Evolutionary conservation across 768 basidiomycete species (phyloP).

Genomic region (Trametes cingulata): DNA sequence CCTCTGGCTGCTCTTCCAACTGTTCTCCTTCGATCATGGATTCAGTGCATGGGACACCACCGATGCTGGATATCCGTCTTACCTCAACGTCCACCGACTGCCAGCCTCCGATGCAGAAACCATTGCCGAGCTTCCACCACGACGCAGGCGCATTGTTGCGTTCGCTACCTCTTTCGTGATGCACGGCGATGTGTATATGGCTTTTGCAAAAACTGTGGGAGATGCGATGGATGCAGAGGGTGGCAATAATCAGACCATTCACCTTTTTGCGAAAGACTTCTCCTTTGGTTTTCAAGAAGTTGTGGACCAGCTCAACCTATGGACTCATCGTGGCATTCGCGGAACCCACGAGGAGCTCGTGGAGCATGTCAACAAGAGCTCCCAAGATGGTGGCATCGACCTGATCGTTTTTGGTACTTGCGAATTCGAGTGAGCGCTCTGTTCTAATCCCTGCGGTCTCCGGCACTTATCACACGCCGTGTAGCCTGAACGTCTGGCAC

Average conservation of each 20-base stretch:
- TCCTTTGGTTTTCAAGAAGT: constrained; percentile 36
- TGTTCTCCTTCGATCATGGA: neutral
- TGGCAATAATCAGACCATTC: constrained; percentile 21
- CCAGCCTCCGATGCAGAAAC: neutral
- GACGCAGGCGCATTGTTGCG: constrained; percentile 32
- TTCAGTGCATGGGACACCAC: neutral
- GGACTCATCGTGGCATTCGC: constrained; percentile 30
- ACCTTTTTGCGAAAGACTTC: constrained; percentile 38
- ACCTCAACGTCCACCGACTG: neutral
- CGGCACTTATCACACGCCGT: neutral
- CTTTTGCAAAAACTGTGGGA: constrained; percentile 36
- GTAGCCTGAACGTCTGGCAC: constrained; percentile 29
- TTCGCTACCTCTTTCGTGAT: constrained; percentile 38
- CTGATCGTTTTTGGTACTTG: constrained; percentile 46
- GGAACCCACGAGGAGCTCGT: constrained; percentile 31
- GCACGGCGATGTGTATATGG: constrained; percentile 43
- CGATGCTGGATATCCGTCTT: neutral
- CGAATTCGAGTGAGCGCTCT: constrained; percentile 40
- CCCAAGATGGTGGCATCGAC: constrained; percentile 32
- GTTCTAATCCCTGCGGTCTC: neutral
- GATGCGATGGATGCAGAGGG: constrained; percentile 31
- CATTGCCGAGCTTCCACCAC: neutral
- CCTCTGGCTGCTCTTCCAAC: constrained; percentile 9
- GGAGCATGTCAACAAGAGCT: constrained; percentile 26
- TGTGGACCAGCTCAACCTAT: constrained; percentile 35